Conservation (phyloP, 2,329 filamentous ascomycete species). For the Colletotrichum sp. region DNA sequence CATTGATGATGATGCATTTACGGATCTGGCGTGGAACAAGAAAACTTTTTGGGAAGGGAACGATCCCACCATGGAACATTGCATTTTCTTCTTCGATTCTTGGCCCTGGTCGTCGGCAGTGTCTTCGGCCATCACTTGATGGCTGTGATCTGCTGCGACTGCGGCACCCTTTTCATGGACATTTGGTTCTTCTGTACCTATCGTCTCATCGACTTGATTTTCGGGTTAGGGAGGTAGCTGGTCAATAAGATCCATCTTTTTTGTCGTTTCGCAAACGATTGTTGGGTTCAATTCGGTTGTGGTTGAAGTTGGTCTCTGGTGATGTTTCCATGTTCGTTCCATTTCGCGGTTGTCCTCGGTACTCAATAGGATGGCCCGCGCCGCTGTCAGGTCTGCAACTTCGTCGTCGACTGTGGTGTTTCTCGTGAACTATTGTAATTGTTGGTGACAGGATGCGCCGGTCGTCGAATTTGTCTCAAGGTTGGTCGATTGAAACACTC, state of each 20-base stretch:
- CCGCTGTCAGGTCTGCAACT: background rate
- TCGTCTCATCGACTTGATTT: constrained; percentile 4
- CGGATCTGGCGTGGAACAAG: constrained; percentile 16
- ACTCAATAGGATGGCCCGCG: background rate
- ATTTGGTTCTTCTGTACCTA: constrained; percentile 18
- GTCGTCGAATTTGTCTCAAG: background rate
- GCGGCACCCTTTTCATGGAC: background rate
- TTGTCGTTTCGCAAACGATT: background rate
- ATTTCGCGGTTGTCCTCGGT: background rate
- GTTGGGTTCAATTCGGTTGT: background rate
- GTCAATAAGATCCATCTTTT: constrained; percentile 4
- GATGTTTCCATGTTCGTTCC: background rate
- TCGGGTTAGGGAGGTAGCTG: constrained; percentile 14
- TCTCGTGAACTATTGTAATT: background rate
- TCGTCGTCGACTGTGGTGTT: background rate
- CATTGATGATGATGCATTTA: constrained; percentile 23
- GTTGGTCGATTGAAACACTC: background rate
- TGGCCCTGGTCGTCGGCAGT: background rate
- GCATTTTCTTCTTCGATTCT: constrained; percentile 14
- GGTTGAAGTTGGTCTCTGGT: background rate
- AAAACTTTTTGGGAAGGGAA: constrained; percentile 8
- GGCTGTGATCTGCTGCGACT: background rate
- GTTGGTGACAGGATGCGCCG: background rate
- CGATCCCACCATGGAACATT: constrained; percentile 14
- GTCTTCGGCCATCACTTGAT: background rate